phyloP scores from a whole-genome alignment of 768 basidiomycete species.

The Russula sp. region DNA sequence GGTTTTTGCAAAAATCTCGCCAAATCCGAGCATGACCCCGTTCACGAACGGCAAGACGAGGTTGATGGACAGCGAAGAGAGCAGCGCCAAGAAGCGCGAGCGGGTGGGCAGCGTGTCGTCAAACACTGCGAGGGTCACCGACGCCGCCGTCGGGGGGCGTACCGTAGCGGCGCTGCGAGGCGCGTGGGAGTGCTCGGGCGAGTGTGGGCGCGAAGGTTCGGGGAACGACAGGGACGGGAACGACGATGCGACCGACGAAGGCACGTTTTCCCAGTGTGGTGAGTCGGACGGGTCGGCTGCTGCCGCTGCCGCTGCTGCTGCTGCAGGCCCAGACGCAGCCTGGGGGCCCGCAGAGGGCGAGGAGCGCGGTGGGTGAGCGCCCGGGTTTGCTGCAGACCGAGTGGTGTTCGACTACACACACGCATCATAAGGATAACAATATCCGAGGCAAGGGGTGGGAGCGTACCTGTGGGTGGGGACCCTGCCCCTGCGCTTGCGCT shows the following conservation, averaged over 20 bases:
- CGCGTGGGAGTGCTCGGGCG: slow-evolving; percentile 27
- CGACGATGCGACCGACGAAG: slow-evolving; percentile 42
- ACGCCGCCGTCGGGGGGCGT: slow-evolving; percentile 25
- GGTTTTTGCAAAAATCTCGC: slow-evolving; percentile 85
- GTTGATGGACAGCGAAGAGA: slow-evolving; percentile 78
- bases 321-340: not conserved
- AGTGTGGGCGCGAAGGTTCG: slow-evolving; percentile 51
- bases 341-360: slow-evolving; percentile 7
- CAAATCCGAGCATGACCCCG: slow-evolving; percentile 95
- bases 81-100: slow-evolving; percentile 61
- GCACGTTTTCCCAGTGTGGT: slow-evolving; percentile 62
- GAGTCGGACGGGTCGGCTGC: slow-evolving; percentile 30
- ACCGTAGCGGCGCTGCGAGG: slow-evolving; percentile 14
- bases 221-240: slow-evolving; percentile 79
- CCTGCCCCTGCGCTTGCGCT: not conserved
- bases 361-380: not conserved
- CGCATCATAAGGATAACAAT: too few relatives aligned
- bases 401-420: not conserved
- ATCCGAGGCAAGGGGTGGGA: too few relatives aligned
- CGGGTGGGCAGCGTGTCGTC: slow-evolving; percentile 58
- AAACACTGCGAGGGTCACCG: slow-evolving; percentile 63
- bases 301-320: slow-evolving; percentile 9
- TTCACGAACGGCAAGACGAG: slow-evolving; percentile 84
- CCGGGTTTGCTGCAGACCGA: not conserved
- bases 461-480: slow-evolving; percentile 1